Evolutionary conservation across 805 yeast genomes (phyloP).

Genomic region (Metschnikowia orientalis): DNA sequence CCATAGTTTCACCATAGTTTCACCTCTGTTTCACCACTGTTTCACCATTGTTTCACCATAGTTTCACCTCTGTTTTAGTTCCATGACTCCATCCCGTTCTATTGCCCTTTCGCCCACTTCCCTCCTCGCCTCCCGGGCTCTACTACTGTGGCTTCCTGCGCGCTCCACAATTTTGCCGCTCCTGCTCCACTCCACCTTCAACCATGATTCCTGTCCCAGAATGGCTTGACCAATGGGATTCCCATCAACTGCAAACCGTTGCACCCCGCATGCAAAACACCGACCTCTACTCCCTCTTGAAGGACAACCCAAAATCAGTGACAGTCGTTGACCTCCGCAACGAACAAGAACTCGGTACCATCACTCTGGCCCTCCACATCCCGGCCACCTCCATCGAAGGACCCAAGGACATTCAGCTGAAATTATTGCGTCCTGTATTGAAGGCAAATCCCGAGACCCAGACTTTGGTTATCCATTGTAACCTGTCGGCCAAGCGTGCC

Average conservation of each 20-base stretch:
- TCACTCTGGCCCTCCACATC: constrained; percentile 17
- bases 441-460: constrained; percentile 11
- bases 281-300: constrained; percentile 15
- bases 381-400: constrained; percentile 21
- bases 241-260: constrained; percentile 8
- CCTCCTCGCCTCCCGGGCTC: too few species aligned
- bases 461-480: constrained; percentile 20
- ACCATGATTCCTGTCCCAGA: constrained; percentile 12
- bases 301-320: constrained; percentile 10
- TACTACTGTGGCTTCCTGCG: too few species aligned
- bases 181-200: too few species aligned
- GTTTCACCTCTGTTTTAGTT: too few species aligned
- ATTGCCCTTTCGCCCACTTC: too few species aligned
- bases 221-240: constrained; percentile 13
- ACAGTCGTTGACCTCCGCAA: constrained; percentile 20
- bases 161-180: too few species aligned
- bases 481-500: constrained; percentile 21
- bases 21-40: too few species aligned
- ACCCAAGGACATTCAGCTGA: constrained; percentile 10
- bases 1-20: too few species aligned
- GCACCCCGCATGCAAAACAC: constrained; percentile 13
- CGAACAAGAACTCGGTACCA: constrained; percentile 15
- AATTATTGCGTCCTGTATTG: constrained; percentile 14
- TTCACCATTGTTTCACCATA: too few species aligned
- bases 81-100: too few species aligned